Evolutionary conservation across 2,329 filamentous ascomycete species (phyloP).

Genomic region (Verticillium isaacii): DNA sequence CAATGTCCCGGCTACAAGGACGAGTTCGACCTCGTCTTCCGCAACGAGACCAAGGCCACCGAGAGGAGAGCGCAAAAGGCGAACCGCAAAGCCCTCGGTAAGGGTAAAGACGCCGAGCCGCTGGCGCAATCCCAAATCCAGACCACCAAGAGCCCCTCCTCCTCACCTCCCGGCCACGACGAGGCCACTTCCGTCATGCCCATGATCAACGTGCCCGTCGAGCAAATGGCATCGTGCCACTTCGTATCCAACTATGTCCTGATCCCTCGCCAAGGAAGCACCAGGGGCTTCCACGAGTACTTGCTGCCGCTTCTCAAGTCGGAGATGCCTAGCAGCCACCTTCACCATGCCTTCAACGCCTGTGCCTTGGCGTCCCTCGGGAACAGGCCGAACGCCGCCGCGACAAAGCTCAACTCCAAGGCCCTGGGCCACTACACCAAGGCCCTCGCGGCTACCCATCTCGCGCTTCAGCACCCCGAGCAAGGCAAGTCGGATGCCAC

Average conservation of each 20-base stretch:
- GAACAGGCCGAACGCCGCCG: constrained; percentile 38
- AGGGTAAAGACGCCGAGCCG: constrained; percentile 19
- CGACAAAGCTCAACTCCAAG: constrained; percentile 26
- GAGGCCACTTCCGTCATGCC: constrained; percentile 21
- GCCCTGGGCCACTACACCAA: constrained; percentile 50
- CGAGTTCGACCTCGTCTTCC: constrained; percentile 68
- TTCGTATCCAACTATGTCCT: constrained; percentile 59
- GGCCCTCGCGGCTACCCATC: constrained; percentile 47
- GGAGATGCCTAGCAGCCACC: constrained; percentile 37
- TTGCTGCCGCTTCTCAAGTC: constrained; percentile 49
- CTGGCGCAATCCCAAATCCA: constrained; percentile 5
- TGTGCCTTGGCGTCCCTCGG: constrained; percentile 54
- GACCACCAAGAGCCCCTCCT: constrained; percentile 18
- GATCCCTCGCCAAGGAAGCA: constrained; percentile 42
- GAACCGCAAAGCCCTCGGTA: constrained; percentile 41
- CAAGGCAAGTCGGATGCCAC: constrained; percentile 50
- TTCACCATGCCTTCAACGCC: constrained; percentile 54
- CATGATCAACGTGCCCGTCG: constrained; percentile 40
- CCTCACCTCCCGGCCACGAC: background rate
- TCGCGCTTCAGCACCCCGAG: constrained; percentile 46
- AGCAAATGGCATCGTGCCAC: constrained; percentile 53
- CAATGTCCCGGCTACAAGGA: constrained; percentile 65
- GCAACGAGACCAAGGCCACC: constrained; percentile 66
- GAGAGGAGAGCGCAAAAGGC: constrained; percentile 57
- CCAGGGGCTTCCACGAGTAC: constrained; percentile 55